Percentiles rank a stretch among this genome's conserved stretches.
Evolutionary conservation across 352 stramenopile genomes (phyloP).

Genomic region (Pythium aphanidermatum): DNA sequence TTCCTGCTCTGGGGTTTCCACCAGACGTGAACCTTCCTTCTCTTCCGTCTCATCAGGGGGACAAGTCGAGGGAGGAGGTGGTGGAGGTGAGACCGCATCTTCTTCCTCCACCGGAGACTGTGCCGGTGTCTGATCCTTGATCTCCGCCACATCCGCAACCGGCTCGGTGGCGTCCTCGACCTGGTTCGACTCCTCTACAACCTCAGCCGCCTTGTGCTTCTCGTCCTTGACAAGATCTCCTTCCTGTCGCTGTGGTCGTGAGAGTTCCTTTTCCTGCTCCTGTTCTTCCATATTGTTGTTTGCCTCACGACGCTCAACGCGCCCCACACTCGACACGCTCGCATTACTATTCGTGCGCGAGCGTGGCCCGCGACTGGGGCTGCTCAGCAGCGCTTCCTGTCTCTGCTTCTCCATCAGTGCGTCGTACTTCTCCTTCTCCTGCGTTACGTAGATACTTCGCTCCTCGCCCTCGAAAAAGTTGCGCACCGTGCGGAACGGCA

Average conservation of each 20-base stretch:
- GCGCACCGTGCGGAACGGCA: constrained; percentile 51
- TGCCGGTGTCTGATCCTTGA: neutral
- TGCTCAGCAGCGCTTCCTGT: constrained; percentile 8
- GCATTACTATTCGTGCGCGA: constrained; percentile 1
- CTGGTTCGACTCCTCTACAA: constrained; percentile 9
- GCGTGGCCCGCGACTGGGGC: neutral
- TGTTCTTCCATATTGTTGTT: neutral
- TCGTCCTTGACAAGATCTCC: neutral
- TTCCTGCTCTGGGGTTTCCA: constrained; percentile 17
- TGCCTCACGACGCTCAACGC: neutral
- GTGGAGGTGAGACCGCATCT: neutral
- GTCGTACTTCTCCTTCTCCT: constrained; percentile 28
- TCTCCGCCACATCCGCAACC: neutral
- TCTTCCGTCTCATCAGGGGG: neutral
- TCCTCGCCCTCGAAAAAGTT: constrained; percentile 44
- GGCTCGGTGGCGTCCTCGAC: neutral
- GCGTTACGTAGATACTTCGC: constrained; percentile 32
- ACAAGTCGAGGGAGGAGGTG: constrained; percentile 5
- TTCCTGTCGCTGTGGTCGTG: neutral
- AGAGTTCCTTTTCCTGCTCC: no score
- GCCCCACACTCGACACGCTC: neutral
- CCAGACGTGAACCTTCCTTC: constrained; percentile 1
- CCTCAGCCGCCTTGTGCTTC: no score
- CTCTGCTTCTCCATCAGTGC: constrained; percentile 15
- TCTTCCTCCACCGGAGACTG: neutral